Evolutionary conservation across 257 asterid species (phyloP).

Genomic region (Solanum chmielewskii): DNA sequence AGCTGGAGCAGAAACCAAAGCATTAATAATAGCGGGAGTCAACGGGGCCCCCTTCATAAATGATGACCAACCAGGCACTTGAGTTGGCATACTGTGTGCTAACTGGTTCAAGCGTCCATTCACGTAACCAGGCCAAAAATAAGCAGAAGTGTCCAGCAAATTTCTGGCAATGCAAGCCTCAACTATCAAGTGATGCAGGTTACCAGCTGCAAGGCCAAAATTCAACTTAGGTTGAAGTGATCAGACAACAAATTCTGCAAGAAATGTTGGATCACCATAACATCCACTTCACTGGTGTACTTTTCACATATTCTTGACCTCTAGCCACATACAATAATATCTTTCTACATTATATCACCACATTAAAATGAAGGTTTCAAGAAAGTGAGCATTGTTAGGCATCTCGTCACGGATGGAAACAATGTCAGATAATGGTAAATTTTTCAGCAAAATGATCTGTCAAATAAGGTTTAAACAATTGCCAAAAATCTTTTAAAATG

Average conservation of each 20-base stretch:
- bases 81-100: constrained; percentile 57
- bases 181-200: constrained; percentile 71
- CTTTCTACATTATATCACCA: neutral
- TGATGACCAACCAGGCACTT: constrained; percentile 79
- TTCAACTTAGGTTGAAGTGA: neutral
- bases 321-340: neutral
- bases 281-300: neutral
- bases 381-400: neutral
- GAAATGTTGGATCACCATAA: neutral
- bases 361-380: neutral
- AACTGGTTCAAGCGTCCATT: constrained; percentile 53
- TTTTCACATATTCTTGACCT: neutral
- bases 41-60: constrained; percentile 79
- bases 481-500: neutral
- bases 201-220: constrained; percentile 64
- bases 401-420: neutral
- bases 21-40: constrained; percentile 48
- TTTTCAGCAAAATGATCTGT: neutral
- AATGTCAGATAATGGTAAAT: neutral
- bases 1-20: constrained; percentile 82
- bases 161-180: constrained; percentile 90
- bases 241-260: neutral
- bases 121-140: constrained; percentile 86
- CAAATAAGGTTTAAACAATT: neutral
- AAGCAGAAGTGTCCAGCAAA: constrained; percentile 83